Evolutionary conservation across 176 grass and related monocot species (phyloP), one percentile per base, ranked within the genome.

Genomic region (Luzula sylvatica): DNA sequence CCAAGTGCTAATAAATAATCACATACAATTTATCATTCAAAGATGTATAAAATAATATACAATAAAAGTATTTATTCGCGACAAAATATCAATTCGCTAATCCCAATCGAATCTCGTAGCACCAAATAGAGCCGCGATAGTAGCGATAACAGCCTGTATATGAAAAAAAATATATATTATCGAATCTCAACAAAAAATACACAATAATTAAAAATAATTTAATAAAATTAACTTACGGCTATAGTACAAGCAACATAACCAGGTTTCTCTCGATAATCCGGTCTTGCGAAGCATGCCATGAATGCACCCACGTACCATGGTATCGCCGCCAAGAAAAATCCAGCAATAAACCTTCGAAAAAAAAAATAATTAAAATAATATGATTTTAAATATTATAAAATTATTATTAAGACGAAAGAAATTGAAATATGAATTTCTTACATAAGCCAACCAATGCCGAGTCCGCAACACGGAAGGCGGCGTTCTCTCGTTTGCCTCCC

Each of bases 261-360:
- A 28, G 84, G 84, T 56, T 86, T 96, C 71, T 89, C 84, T 74
- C 84, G 85, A 42, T 79, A 71, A 26, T 86, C 83, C 44, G 73
- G 64, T 72, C 65, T 86, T 7, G 68, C 82, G 55, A 57, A 79
- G 6, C 82, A 78, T 27, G 89, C 47, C 27, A 96, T 26, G 63
- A 96, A 58, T 38, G 74, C 90, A 76, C 90, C 90, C 5, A 77
- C 68, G 70, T 89, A 96, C 84, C 90, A 89, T 23, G 90, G 90
- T 69, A 96, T 79, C 15, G 77, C 75, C 55, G 72, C 82, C 28
- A 89, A 48, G 46, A 96, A 86, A 77, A 96, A 96, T 30, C 90
- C 90, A 7, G 76, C 3, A 70, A 96, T 80, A 74, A 96, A 96
- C 54, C 84, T 96, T 68, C 26, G 32, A 41, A 53, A 40, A 20